Conservation (phyloP, 2,329 filamentous ascomycete genomes). For the Nannizzia gypsea region DNA sequence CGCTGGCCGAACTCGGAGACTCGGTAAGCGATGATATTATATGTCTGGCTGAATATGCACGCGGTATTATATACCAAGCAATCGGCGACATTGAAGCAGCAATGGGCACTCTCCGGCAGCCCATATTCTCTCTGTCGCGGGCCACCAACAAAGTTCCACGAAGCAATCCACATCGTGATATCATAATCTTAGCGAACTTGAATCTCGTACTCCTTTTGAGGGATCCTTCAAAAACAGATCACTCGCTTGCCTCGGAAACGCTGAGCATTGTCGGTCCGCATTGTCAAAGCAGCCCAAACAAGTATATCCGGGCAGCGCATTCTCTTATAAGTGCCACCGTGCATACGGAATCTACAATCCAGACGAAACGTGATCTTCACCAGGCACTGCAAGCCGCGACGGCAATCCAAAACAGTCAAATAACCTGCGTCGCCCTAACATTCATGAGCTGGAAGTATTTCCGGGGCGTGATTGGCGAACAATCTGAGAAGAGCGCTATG, state of each 20-base stretch:
- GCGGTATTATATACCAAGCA: conserved; percentile 64
- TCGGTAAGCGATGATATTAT: conserved; percentile 32
- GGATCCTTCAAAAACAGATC: conserved; percentile 45
- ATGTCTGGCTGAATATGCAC: conserved; percentile 57
- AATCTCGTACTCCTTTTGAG: conserved; percentile 65
- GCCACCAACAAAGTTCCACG: conserved; percentile 28
- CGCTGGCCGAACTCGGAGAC: conserved; percentile 35
- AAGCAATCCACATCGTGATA: conserved; percentile 47
- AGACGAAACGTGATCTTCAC: conserved; percentile 68
- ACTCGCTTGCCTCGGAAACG: conserved; percentile 47
- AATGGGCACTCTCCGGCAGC: conserved; percentile 52
- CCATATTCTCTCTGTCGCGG: conserved; percentile 44
- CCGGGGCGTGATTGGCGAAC: conserved; percentile 66
- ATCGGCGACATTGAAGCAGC: conserved; percentile 61
- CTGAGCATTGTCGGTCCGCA: conserved; percentile 55
- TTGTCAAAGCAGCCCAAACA: conserved; percentile 58
- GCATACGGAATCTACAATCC: conserved; percentile 55
- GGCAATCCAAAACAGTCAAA: conserved; percentile 60
- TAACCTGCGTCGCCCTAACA: conserved; percentile 69
- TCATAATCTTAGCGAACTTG: conserved; percentile 51
- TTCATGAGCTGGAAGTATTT: conserved; percentile 79
- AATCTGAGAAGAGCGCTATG: conserved; percentile 63
- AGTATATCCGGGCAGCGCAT: conserved; percentile 66
- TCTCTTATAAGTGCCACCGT: conserved; percentile 62
- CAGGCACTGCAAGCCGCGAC: conserved; percentile 59